phyloP scores from a whole-genome alignment of 768 basidiomycete genomes.

The Xerocomellus dryophilus region DNA sequence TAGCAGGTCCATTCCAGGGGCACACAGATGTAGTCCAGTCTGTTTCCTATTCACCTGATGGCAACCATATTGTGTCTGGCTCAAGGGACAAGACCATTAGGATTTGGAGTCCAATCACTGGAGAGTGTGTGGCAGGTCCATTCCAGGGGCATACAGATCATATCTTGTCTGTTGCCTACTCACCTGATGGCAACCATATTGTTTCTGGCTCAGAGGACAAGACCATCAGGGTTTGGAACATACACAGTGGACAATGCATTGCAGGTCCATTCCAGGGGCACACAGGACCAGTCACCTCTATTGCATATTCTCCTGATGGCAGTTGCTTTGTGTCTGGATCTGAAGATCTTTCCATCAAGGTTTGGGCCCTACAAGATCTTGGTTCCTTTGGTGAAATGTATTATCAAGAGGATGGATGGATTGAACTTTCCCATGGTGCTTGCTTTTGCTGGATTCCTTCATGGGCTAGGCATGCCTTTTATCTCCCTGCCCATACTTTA shows the following conservation, averaged over 20 bases:
- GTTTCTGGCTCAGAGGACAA: slow-evolving; percentile 19
- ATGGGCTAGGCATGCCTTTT: slow-evolving; percentile 17
- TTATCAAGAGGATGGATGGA: slow-evolving; percentile 16
- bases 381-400: background rate
- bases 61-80: slow-evolving; percentile 22
- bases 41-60: slow-evolving; percentile 24
- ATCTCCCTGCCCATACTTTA: slow-evolving; percentile 15
- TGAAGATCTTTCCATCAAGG: slow-evolving; percentile 8
- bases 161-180: slow-evolving; percentile 15
- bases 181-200: slow-evolving; percentile 17
- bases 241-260: slow-evolving; percentile 12
- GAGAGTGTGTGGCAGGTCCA: slow-evolving; percentile 20
- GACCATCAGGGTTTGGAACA: slow-evolving; percentile 19
- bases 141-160: slow-evolving; percentile 17
- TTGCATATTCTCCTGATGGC: slow-evolving; percentile 20
- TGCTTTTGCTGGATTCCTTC: slow-evolving; percentile 20
- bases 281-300: background rate
- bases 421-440: slow-evolving; percentile 8
- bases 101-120: slow-evolving; percentile 17
- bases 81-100: slow-evolving; percentile 25
- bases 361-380: slow-evolving; percentile 3
- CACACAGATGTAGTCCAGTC: slow-evolving; percentile 18
- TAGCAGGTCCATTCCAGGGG: slow-evolving; percentile 17
- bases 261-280: slow-evolving; percentile 18
- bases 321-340: slow-evolving; percentile 18